Evolutionary conservation across 2,329 filamentous ascomycete genomes (phyloP), one percentile per base, ranked within the genome.

Genomic region (Pestalotiopsis fici): DNA sequence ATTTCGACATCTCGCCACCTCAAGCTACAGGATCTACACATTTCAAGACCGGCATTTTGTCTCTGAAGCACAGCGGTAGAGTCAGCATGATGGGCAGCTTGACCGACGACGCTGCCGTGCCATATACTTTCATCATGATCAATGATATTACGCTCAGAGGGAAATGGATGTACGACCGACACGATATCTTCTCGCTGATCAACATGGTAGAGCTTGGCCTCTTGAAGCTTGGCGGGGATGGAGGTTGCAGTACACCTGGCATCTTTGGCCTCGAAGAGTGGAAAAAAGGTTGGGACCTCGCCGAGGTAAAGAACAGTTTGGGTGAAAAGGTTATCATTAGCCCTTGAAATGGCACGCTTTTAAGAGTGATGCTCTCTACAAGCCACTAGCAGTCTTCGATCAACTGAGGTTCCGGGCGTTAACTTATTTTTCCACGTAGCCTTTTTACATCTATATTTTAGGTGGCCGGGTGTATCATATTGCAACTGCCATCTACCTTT

Each of bases 1-100:
- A 75, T 65, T 75, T 84, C 63, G 84, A 86, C 67, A 78, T 85
- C n/a, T 80, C 80, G 1, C 83, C 83, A 2, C 73, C 75, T 0
- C 70, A 70, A 37, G 83, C 81, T 2, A 65, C 9, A 67, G 71
- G n/a, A 66, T 77, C 18, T 78, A 79, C n/a, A 78, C 79, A 23
- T 77, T 83, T 73, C 64, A 83, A 65, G 76, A 75, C 69, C 67
- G 74, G 63, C 69, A 76, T 82, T 15, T 59, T 76, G 62, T 68
- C 75, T 12, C 67, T 82, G 66, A 70, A 72, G 67, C 69, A 72
- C 61, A 74, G 74, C 37, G 80, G 79, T 1, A 70, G 78, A 15
- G 67, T 75, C 21, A 71, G 69, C 59, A 47, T 77, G 6, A 77
- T 77, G 76, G 75, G 74, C 23, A 69, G 72, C 9, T 59, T 75